Evolutionary conservation across 495 filamentous ascomycete genomes (phyloP), one percentile per base, ranked within the genome.

Genomic region (Penicillium silybi): DNA sequence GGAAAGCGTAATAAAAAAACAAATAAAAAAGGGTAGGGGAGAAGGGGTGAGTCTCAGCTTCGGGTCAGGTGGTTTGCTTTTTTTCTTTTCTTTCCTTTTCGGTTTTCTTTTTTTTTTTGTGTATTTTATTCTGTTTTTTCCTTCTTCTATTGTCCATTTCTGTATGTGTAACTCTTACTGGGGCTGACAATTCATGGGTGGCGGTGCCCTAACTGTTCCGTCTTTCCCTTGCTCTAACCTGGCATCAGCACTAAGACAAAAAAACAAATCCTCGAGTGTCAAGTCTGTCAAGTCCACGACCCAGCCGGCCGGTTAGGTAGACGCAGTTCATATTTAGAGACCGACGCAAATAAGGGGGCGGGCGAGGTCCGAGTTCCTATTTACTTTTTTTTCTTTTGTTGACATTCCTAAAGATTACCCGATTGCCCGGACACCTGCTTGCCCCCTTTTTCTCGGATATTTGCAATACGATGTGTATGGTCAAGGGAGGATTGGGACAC

Each of bases 101-200:
- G n/a, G n/a, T n/a, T n/a, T n/a, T n/a, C n/a, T 20, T 32, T 38
- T 50, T 48, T 40, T 51, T 51, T 40, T 19, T 29, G n/a, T 45
- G 56, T 51, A 26, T 44, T 46, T 54, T 27, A 35, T 54, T 48
- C 17, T 44, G 32, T 37, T 45, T 40, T 41, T 39, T 39, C 34
- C 38, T 41, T 48, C 40, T 50, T 38, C 29, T 17, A 50, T 50
- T 32, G 18, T 35, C 29, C 9, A 13, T 32, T 4, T 32, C 27
- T 52, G 38, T 4, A 51, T 52, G 62, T 62, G 62, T 65, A 65
- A 65, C 62, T 47, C 53, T 48, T 39, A 46, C 38, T 51, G 58
- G 50, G 54, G 58, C 55, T 61, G 59, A 62, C 51, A 34, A 57
- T 61, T 46, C 56, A 57, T 38, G 48, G 27, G 48, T 51, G 48